Evolutionary conservation across 345 rosid genomes (phyloP).

Genomic region (Aurinia saxatilis): DNA sequence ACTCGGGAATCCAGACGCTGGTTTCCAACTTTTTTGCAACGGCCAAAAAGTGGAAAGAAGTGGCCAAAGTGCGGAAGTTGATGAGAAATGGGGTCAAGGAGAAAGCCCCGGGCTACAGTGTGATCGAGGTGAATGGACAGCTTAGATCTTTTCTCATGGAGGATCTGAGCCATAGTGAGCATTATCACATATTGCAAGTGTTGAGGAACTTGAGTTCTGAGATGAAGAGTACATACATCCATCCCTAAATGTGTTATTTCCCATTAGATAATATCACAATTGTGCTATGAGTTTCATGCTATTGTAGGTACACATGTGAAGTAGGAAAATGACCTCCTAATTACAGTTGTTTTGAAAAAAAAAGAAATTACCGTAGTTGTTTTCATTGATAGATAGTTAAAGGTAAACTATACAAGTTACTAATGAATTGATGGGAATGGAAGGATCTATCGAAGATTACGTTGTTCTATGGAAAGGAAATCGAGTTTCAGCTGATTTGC

Average conservation of each 20-base stretch:
- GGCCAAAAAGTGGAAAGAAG: constrained; percentile 51
- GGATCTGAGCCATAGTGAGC: constrained; percentile 49
- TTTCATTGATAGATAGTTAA: too few relatives aligned
- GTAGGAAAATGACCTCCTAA: too few relatives aligned
- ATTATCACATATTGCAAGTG: constrained; percentile 30
- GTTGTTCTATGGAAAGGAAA: constrained; percentile 74
- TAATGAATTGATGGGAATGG: constrained; percentile 62
- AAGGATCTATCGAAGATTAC: constrained; percentile 69
- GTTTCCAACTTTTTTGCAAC: constrained; percentile 67
- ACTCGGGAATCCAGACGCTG: constrained; percentile 48
- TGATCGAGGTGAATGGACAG: constrained; percentile 51
- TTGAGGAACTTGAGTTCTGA: constrained; percentile 38
- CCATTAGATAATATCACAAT: neutral
- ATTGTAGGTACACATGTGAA: too few relatives aligned
- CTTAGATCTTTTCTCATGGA: constrained; percentile 51
- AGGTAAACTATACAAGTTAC: too few relatives aligned
- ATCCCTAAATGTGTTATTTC: neutral
- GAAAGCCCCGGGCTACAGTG: constrained; percentile 66
- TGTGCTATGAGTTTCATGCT: too few relatives aligned
- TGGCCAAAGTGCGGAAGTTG: constrained; percentile 44
- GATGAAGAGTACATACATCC: constrained; percentile 30
- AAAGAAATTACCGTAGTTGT: too few relatives aligned
- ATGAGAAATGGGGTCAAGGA: constrained; percentile 47
- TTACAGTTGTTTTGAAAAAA: too few relatives aligned
- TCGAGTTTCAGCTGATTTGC: constrained; percentile 60